A percentile compares a stretch with the other conserved stretches of the same genome.
Evolutionary conservation across 208 protist genomes (phyloP).

Genomic region (Acanthamoeba quina): DNA sequence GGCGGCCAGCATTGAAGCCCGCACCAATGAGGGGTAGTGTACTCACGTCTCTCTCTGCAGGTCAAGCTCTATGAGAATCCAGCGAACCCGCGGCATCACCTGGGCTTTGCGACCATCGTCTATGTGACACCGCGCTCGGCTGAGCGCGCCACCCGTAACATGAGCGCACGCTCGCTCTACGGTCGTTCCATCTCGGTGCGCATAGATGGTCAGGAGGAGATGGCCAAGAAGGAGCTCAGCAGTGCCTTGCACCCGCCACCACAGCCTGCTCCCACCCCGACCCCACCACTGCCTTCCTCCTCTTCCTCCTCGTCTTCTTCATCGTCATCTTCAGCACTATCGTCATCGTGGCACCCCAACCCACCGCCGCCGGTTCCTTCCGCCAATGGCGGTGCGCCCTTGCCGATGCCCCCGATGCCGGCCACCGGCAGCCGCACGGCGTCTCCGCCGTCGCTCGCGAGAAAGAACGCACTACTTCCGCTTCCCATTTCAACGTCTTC

Average conservation of each 20-base stretch:
- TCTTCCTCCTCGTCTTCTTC: background rate
- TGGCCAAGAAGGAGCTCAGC: conserved; percentile 40
- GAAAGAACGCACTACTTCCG: background rate
- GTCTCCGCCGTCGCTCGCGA: background rate
- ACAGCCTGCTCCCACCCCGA: background rate
- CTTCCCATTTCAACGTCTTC: background rate
- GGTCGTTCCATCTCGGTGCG: conserved; percentile 30
- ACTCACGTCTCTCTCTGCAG: background rate
- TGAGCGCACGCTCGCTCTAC: conserved; percentile 56
- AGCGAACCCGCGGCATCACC: background rate
- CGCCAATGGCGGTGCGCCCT: background rate
- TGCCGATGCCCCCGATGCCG: background rate
- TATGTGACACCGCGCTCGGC: conserved; percentile 11
- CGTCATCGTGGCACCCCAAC: background rate
- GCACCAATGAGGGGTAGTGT: background rate
- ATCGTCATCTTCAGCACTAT: background rate
- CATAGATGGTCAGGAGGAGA: conserved; percentile 3
- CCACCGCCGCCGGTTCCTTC: background rate
- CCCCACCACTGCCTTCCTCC: background rate
- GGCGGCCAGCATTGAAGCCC: background rate
- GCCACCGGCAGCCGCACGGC: background rate
- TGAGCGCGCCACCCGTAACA: conserved; percentile 35
- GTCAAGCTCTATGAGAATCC: conserved; percentile 53
- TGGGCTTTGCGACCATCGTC: conserved; percentile 40
- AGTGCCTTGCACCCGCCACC: background rate